Evolutionary conservation across 2,329 filamentous ascomycete genomes (phyloP), one percentile per base, ranked within the genome.

Genomic region (Fusarium pininemorale): DNA sequence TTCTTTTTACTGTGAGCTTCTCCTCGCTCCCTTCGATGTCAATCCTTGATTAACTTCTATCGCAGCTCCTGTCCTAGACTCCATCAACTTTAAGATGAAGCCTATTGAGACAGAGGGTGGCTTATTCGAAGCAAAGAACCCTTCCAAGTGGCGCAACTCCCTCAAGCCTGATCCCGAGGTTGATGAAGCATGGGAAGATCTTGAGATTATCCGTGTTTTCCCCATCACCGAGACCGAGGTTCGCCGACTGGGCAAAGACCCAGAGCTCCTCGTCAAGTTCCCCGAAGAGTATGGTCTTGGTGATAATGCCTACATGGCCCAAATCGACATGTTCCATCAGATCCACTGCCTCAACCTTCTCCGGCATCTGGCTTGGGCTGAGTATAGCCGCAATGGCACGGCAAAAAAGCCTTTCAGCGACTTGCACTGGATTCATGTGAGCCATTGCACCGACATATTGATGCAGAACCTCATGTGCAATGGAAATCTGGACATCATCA

Each of bases 301-400:
- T 2, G 60, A 58, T 3, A 45, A 66, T 15, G 64, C 64, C 2
- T 66, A 66, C 10, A 66, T 66, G 64, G 64, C 30, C 1, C 64
- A 66, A 7, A 66, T 66, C 12, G 64, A 66, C 4, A 66, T 66
- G 61, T 66, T 66, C 4, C 64, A 66, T 28, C 64, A 66, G 12
- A 58, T 66, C 13, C 64, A 58, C n/a, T 66, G 64, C 15, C 64
- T 66, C 4, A 66, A 66, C 15, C 50, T 66, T 7, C 64, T 66
- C 6, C 50, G 64, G 0, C 64, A 66, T 9, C 11, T 66, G 1
- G 61, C 60, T 22, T 66, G 60, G 64, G 44, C 50, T 0, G 64
- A 66, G 20, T 66, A 66, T 10, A 20, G 65, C 14, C 64, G 64
- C 9, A 66, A 65, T 6, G 64, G 64, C 2, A 66, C 64, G 1